These are phyloP conservation scores for Mortierella sp. DNA, from an alignment of 371 early-diverging fungal species.

Conservation along the genomic window DNA sequence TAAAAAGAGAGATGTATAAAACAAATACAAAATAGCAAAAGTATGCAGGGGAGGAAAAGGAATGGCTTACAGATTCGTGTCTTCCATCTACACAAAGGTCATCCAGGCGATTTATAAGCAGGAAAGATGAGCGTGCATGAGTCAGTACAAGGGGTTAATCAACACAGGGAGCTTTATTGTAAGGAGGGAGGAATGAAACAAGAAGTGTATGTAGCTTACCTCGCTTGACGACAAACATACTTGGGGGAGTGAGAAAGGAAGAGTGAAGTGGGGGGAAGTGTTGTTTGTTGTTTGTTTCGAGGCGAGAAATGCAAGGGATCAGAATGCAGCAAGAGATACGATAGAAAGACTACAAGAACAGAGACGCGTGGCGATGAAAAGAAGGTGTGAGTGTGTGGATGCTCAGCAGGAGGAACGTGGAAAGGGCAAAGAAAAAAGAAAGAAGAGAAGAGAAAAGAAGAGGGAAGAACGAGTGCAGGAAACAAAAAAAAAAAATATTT, in stretches of 20 bases:
- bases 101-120: neutral
- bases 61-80: constrained; percentile 53
- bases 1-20: neutral
- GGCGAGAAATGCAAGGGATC: neutral
- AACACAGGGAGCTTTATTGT: neutral
- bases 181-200: no score
- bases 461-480: neutral
- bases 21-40: neutral
- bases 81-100: constrained; percentile 43
- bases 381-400: neutral
- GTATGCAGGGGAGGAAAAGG: neutral
- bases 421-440: constrained; percentile 20
- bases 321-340: neutral
- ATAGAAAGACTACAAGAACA: neutral
- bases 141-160: neutral
- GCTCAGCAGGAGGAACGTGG: neutral
- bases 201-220: constrained; percentile 23
- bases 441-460: constrained; percentile 2
- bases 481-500: constrained; percentile 13
- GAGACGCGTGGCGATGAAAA: neutral
- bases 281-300: neutral
- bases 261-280: neutral
- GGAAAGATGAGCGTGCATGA: neutral
- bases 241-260: neutral
- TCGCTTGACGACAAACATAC: constrained; percentile 58